Percentiles rank a stretch among this genome's conserved stretches.
These are phyloP conservation scores for Xylaria sp. DNA, from an alignment of 2,329 filamentous ascomycete genomes.

Conservation along the genomic window DNA sequence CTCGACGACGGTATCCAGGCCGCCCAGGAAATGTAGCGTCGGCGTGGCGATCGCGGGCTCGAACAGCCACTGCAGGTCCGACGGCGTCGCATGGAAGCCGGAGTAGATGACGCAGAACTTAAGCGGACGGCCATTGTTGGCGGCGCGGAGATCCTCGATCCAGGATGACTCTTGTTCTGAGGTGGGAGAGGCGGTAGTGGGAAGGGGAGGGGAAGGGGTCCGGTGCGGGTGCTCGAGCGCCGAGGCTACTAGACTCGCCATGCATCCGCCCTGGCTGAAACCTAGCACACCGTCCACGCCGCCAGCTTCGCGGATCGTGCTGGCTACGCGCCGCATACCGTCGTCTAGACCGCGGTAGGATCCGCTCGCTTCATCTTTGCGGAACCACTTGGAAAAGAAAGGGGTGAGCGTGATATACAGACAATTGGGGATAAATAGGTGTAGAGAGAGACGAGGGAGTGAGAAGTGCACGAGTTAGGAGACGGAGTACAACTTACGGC, in stretches of 20 bases:
- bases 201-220: conserved; percentile 9
- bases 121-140: conserved; percentile 50
- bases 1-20: conserved; percentile 85
- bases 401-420: neutral
- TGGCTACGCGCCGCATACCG: conserved; percentile 68
- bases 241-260: conserved; percentile 73
- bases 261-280: conserved; percentile 80
- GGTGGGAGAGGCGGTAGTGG: too few species aligned
- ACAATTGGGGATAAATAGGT: too few species aligned
- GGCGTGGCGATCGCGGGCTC: conserved; percentile 67
- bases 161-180: conserved; percentile 44
- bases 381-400: conserved; percentile 64
- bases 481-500: conserved; percentile 46
- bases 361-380: conserved; percentile 68
- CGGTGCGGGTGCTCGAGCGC: conserved; percentile 65
- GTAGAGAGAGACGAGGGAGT: neutral
- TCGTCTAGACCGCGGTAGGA: conserved; percentile 73
- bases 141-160: conserved; percentile 52
- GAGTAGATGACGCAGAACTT: conserved; percentile 71
- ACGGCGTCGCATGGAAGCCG: conserved; percentile 64
- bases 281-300: conserved; percentile 81
- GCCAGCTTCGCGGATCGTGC: conserved; percentile 64
- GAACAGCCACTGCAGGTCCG: conserved; percentile 41
- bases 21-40: conserved; percentile 81
- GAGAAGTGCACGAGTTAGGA: neutral